Conservation (phyloP, 169 alveolate genomes). For the Plasmodium gonderi region DNA sequence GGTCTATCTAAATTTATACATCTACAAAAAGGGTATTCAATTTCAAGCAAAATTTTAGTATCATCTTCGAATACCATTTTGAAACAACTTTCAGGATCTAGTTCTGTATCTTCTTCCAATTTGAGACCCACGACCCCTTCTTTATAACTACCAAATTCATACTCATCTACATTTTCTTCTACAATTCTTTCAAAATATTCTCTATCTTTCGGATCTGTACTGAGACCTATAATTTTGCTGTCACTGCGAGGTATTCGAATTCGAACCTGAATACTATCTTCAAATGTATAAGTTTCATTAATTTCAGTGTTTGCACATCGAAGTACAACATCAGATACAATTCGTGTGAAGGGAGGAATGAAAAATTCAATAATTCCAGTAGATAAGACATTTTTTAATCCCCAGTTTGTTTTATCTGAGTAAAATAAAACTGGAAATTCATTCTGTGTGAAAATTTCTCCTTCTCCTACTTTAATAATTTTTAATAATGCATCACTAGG, state of each 20-base stretch:
- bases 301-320: conserved; percentile 39
- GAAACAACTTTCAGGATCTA: conserved; percentile 56
- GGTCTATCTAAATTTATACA: conserved; percentile 39
- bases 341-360: conserved; percentile 4
- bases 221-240: conserved; percentile 10
- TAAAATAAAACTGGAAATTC: conserved; percentile 18
- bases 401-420: conserved; percentile 17
- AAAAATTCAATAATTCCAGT: conserved; percentile 38
- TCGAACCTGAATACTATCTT: conserved; percentile 14
- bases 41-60: conserved; percentile 4
- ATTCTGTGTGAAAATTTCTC: not conserved
- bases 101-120: conserved; percentile 18
- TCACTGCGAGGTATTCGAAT: conserved; percentile 18
- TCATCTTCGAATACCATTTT: conserved; percentile 15
- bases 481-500: conserved; percentile 25
- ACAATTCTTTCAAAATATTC: conserved; percentile 21
- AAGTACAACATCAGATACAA: not conserved
- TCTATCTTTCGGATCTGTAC: conserved; percentile 21
- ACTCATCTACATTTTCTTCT: not conserved
- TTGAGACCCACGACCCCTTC: conserved; percentile 13
- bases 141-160: conserved; percentile 10
- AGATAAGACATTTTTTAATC: conserved; percentile 12
- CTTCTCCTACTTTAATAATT: not conserved
- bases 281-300: conserved; percentile 19
- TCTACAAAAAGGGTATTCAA: not conserved